phyloP scores from a whole-genome alignment of 768 basidiomycete species.

The Russula abietina region DNA sequence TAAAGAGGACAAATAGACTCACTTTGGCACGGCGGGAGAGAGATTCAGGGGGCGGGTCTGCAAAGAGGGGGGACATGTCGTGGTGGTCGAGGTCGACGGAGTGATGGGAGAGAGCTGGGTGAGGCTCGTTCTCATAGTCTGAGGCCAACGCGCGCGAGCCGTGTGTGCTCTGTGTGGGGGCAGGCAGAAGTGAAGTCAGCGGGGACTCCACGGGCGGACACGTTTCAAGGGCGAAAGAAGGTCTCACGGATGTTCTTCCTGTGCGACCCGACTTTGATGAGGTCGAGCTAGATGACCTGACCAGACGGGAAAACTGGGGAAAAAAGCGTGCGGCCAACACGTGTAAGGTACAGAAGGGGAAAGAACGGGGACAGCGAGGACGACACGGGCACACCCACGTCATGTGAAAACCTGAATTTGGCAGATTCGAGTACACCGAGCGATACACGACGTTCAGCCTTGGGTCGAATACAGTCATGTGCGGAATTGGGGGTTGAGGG shows the following conservation, averaged over 20 bases:
- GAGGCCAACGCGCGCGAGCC: conserved; percentile 22
- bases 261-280: conserved; percentile 23
- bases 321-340: conserved; percentile 29
- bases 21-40: conserved; percentile 22
- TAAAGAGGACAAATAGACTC: not conserved
- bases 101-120: conserved; percentile 8
- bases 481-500: conserved; percentile 24
- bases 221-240: conserved; percentile 12
- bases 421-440: conserved; percentile 33
- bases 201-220: conserved; percentile 3
- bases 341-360: conserved; percentile 32
- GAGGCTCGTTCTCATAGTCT: conserved; percentile 26
- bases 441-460: conserved; percentile 26
- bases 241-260: conserved; percentile 21
- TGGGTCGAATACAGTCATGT: conserved; percentile 6
- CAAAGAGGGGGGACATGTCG: conserved; percentile 21
- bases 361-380: conserved; percentile 26
- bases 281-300: conserved; percentile 22
- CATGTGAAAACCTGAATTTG: conserved; percentile 34
- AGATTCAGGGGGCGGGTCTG: conserved; percentile 10
- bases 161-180: conserved; percentile 26
- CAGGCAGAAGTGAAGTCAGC: conserved; percentile 5
- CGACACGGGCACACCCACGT: conserved; percentile 30
- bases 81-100: conserved; percentile 24
- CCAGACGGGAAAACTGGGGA: conserved; percentile 26